Base-by-base conservation (phyloP, 1,284 basidiomycete genomes). In the Ceratobasidium papillatum region DNA sequence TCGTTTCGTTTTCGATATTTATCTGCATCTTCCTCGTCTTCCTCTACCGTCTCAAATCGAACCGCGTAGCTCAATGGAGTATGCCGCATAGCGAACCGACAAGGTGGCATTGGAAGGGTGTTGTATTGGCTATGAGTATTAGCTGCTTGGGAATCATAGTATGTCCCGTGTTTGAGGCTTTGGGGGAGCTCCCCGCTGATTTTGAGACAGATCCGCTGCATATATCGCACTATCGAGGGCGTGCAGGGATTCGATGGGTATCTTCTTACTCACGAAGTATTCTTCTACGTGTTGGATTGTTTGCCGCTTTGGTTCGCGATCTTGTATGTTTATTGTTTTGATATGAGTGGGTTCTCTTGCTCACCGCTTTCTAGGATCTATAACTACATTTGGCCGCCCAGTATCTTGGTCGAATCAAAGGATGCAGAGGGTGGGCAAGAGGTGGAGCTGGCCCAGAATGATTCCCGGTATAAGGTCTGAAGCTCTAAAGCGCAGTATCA, bases 241-340 rank as follows among this genome's bases (percentile, higher is more conserved):
- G 51, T 30, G 9, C 51, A 74, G 47, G 73, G 73, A 7, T 74
- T 74, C 27, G 36, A 56, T 4, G 66, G 74, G 11, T 69, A 69
- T 34, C 74, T 75, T 14, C 65, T 66, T 0, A 54, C 49, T 9
- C 65, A 75, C 19, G 74, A 75, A 56, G 58, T 34, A 9, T 75
- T 63, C 61, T 75, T 75, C 36, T 75, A 72, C 34, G 68, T 64
- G 1, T 51, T 75, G 19, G 75, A 75, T 51, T 72, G 68, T 34
- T 54, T 65, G 17, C 49, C 66, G 12, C 62, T 75, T 17, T 75
- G 47, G 38, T 27, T 75, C 1, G 64, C 68, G 12, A 43, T 75
- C 25, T 41, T 52, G 61, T 78, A 80, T 75, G 77, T 25, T 19
- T 79, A 27, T 79, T 76, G 30, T 11, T 32, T 7, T 7, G 54